Conservation (phyloP, 805 yeast species). For the Ogataea henricii region DNA sequence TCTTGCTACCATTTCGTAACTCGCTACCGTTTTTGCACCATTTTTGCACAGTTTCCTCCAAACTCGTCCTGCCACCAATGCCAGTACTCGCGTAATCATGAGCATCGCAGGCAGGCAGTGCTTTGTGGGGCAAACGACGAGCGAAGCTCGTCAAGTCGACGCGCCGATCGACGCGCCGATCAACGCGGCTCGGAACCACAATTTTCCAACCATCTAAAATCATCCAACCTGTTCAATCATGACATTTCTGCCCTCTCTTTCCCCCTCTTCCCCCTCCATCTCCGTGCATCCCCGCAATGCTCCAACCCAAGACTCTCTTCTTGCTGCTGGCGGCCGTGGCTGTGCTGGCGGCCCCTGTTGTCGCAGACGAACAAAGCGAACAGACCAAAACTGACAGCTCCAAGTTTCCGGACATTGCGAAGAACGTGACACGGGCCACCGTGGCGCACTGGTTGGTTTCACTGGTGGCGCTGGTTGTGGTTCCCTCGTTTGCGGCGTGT, state of each 20-base stretch:
- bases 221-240: not conserved
- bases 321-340: not conserved
- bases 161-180: slow-evolving; percentile 6
- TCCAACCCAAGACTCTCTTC: not conserved
- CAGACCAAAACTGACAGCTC: slow-evolving; percentile 8
- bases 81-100: too few species aligned
- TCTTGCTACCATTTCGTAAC: too few species aligned
- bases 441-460: slow-evolving; percentile 68
- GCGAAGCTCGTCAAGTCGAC: too few species aligned
- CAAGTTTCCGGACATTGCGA: slow-evolving; percentile 24
- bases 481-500: slow-evolving; percentile 58
- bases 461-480: slow-evolving; percentile 45
- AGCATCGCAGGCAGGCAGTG: too few species aligned
- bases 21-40: too few species aligned
- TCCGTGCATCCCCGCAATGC: not conserved
- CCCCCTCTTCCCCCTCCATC: not conserved
- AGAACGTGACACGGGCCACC: slow-evolving; percentile 46
- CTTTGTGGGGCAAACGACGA: too few species aligned
- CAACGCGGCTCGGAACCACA: not conserved
- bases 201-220: not conserved
- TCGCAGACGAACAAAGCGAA: not conserved
- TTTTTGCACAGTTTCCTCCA: too few species aligned
- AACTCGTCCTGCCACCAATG: too few species aligned
- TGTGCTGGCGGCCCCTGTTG: not conserved
- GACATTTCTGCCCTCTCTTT: not conserved